Evolutionary conservation across 116 monocot genomes (phyloP).

Genomic region (Posidonia oceanica): DNA sequence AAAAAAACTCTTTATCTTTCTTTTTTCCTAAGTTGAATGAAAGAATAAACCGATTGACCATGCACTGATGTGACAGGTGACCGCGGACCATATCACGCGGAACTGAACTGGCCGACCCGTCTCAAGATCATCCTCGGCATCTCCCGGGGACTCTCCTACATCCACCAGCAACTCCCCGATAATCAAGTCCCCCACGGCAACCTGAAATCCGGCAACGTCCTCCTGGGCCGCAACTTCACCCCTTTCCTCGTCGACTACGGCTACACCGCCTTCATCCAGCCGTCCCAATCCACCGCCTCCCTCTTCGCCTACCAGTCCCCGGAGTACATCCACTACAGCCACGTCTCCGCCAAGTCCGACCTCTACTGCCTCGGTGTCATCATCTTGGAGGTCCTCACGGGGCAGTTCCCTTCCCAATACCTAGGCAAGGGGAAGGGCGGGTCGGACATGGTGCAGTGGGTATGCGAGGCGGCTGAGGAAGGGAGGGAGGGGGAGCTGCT

Average conservation of each 20-base stretch:
- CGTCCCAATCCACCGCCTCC: constrained; percentile 17
- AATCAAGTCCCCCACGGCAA: constrained; percentile 71
- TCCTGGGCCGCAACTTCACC: constrained; percentile 43
- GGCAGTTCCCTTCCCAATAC: constrained; percentile 74
- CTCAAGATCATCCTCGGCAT: constrained; percentile 51
- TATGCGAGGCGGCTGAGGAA: constrained; percentile 23
- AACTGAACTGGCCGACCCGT: constrained; percentile 62
- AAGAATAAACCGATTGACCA: no score
- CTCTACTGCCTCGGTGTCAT: constrained; percentile 89
- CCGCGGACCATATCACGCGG: constrained; percentile 34
- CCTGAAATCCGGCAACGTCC: constrained; percentile 76
- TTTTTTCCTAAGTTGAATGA: not conserved
- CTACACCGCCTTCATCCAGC: constrained; percentile 40
- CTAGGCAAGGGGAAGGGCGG: constrained; percentile 47
- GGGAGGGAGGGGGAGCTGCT: constrained; percentile 38
- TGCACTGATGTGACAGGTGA: constrained; percentile 23
- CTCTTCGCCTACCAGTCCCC: constrained; percentile 65
- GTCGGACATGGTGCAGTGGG: constrained; percentile 58
- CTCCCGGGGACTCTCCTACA: constrained; percentile 38
- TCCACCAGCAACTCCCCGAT: constrained; percentile 40
- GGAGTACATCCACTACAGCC: constrained; percentile 30
- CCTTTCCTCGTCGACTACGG: constrained; percentile 84
- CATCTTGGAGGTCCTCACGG: constrained; percentile 77
- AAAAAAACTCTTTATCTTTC: not conserved
- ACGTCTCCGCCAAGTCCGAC: constrained; percentile 50